A percentile compares a stretch with the other conserved stretches of the same genome.
Conservation (phyloP, 441 rosid genomes). For the Cnidoscolus chayamansa region DNA sequence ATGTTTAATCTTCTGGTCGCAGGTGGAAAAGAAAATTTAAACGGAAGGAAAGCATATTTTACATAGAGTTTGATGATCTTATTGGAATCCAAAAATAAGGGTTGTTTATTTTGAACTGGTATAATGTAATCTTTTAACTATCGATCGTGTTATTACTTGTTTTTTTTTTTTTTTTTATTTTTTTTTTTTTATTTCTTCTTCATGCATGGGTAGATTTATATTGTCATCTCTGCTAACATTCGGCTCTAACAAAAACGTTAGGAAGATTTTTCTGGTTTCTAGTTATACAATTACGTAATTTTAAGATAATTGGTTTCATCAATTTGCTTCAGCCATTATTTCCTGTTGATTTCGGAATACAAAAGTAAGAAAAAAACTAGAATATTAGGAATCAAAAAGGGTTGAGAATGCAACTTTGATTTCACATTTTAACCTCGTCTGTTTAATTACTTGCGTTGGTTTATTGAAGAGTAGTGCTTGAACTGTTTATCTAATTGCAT, state of each 20-base stretch:
- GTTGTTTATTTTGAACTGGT: background rate
- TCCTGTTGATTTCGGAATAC: background rate
- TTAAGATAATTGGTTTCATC: background rate
- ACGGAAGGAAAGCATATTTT: background rate
- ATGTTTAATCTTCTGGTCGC: background rate
- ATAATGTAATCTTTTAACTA: background rate
- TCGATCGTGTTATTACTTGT: too few relatives aligned
- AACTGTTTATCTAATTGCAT: background rate
- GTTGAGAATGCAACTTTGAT: background rate
- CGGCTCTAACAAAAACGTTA: background rate
- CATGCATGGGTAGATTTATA: background rate
- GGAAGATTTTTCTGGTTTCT: too few relatives aligned
- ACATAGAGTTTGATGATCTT: background rate
- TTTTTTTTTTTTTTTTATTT: too few relatives aligned
- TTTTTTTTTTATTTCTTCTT: too few relatives aligned
- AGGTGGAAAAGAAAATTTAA: too few relatives aligned
- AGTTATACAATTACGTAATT: background rate
- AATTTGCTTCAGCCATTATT: background rate
- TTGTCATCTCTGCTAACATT: background rate
- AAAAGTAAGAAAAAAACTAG: background rate
- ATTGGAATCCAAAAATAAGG: background rate
- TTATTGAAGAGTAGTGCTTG: background rate
- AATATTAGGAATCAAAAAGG: background rate
- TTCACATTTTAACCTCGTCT: background rate
- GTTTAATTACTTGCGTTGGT: background rate